These are phyloP conservation scores for Symmetrospora coprosmae DNA, from an alignment of 768 basidiomycete genomes.

Conservation along the genomic window DNA sequence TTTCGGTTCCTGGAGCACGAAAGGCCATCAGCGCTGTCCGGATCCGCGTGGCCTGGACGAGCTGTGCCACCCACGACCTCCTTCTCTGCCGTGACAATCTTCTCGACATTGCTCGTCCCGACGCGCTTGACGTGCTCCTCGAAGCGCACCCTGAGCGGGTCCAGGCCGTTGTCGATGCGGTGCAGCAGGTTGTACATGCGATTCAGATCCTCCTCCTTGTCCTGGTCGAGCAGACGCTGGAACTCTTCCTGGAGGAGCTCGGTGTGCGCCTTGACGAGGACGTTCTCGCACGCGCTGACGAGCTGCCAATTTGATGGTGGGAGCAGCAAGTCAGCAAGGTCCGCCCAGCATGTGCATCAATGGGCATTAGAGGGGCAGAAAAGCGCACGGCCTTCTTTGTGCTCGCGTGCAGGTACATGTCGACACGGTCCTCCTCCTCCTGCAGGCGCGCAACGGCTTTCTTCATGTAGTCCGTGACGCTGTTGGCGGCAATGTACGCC, in stretches of 20 bases:
- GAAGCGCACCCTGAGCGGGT: constrained; percentile 78
- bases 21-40: neutral
- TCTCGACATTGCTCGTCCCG: constrained; percentile 66
- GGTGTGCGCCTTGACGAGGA: constrained; percentile 74
- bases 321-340: neutral
- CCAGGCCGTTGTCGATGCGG: constrained; percentile 76
- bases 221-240: constrained; percentile 73
- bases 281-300: constrained; percentile 58
- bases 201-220: constrained; percentile 86
- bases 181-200: constrained; percentile 87
- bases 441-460: constrained; percentile 81
- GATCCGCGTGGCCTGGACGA: neutral
- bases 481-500: constrained; percentile 72
- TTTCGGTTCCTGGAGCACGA: constrained; percentile 54
- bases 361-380: neutral
- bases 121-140: constrained; percentile 90
- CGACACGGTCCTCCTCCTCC: constrained; percentile 90
- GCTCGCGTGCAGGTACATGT: constrained; percentile 76
- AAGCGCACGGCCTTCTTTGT: constrained; percentile 53
- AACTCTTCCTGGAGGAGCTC: constrained; percentile 84
- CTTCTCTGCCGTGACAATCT: constrained; percentile 45
- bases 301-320: constrained; percentile 31
- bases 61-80: constrained; percentile 42
- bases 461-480: constrained; percentile 83
- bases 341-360: neutral